Evolutionary conservation across 2,329 filamentous ascomycete genomes (phyloP).

Genomic region (Fusarium sp.): DNA sequence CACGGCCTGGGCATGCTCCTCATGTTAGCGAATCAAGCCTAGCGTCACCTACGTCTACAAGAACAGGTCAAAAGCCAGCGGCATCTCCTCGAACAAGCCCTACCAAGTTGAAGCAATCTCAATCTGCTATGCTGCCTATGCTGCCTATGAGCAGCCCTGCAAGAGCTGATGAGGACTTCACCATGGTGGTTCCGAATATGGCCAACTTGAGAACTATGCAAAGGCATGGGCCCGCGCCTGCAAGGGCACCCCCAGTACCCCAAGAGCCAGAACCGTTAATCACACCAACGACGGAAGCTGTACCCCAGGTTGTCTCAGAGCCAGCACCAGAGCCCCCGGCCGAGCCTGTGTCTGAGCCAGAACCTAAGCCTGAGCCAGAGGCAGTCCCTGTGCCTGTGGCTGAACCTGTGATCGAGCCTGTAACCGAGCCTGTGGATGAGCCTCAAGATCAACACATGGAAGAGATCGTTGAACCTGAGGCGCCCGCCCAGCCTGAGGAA

Average conservation of each 20-base stretch:
- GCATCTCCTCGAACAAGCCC: constrained; percentile 59
- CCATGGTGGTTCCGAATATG: constrained; percentile 63
- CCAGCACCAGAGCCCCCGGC: constrained; percentile 12
- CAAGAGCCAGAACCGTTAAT: constrained; percentile 23
- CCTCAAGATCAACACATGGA: constrained; percentile 28
- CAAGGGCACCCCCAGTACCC: constrained; percentile 22
- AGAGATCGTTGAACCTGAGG: constrained; percentile 38
- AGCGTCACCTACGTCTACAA: constrained; percentile 57
- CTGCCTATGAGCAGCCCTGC: constrained; percentile 55
- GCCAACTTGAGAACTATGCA: constrained; percentile 52
- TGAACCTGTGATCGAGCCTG: background rate
- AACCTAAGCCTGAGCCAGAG: background rate
- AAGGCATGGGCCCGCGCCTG: constrained; percentile 36
- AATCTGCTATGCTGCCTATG: constrained; percentile 44
- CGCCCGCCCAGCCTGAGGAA: background rate
- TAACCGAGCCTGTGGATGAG: constrained; percentile 48
- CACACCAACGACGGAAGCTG: constrained; percentile 26
- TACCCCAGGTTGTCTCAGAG: constrained; percentile 14
- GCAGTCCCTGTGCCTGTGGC: background rate
- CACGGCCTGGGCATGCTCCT: constrained; percentile 61
- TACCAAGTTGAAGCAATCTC: constrained; percentile 53
- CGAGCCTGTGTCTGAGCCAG: background rate
- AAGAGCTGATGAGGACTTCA: constrained; percentile 65
- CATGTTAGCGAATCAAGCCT: constrained; percentile 65
- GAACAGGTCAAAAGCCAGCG: constrained; percentile 49